A percentile compares a stretch with the other conserved stretches of the same genome.
Conservation (phyloP, 2,329 filamentous ascomycete genomes). For the Neobulgaria alba region DNA sequence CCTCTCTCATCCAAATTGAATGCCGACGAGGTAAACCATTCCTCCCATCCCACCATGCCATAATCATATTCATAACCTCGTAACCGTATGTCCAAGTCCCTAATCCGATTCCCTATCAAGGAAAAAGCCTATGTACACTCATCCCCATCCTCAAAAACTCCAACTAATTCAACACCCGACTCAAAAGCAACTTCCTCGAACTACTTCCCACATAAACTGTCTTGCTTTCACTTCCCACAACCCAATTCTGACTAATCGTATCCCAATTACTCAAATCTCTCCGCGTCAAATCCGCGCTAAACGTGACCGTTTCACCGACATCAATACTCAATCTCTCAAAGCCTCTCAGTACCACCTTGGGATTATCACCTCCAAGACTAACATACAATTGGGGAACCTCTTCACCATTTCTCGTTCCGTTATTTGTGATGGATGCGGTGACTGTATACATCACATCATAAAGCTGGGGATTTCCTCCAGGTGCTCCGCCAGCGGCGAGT, state of each 20-base stretch:
- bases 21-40: no score
- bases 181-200: slow-evolving; percentile 26
- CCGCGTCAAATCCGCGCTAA: slow-evolving; percentile 61
- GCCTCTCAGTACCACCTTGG: slow-evolving; percentile 58
- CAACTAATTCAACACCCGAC: slow-evolving; percentile 10
- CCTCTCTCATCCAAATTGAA: no score
- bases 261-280: slow-evolving; percentile 90
- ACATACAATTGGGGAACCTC: slow-evolving; percentile 62
- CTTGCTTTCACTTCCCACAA: slow-evolving; percentile 32
- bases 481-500: slow-evolving; percentile 39
- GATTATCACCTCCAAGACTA: slow-evolving; percentile 70
- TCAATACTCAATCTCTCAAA: slow-evolving; percentile 72
- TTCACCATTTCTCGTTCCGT: slow-evolving; percentile 42
- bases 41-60: no score
- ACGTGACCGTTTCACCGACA: slow-evolving; percentile 58
- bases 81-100: no score
- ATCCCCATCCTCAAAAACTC: background rate
- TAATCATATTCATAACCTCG: no score
- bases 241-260: slow-evolving; percentile 71
- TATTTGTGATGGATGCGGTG: slow-evolving; percentile 46
- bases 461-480: slow-evolving; percentile 46
- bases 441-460: slow-evolving; percentile 48
- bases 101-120: no score
- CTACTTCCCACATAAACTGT: slow-evolving; percentile 28
- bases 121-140: no score